Percentiles rank a stretch among this genome's conserved stretches.
Evolutionary conservation across 2,329 filamentous ascomycete species (phyloP).

Genomic region (Leptographium wingfieldii): DNA sequence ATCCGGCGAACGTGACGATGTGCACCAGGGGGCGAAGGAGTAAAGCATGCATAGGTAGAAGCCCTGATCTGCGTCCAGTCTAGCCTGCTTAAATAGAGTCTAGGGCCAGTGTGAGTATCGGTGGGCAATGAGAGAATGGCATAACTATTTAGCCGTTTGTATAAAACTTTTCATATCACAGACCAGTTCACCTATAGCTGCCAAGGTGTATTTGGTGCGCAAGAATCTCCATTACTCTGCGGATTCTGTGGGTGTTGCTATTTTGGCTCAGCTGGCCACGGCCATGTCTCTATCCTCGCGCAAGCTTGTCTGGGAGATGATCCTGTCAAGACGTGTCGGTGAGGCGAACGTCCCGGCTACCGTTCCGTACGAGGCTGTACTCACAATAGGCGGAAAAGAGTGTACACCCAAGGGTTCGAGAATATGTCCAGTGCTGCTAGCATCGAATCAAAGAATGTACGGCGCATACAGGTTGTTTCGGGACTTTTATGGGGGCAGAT

Average conservation of each 20-base stretch:
- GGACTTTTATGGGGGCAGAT: constrained; percentile 11
- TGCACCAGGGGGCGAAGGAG: no score
- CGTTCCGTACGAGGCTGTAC: constrained; percentile 20
- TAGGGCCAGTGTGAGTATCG: no score
- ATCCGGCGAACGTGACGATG: no score
- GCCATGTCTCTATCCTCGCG: constrained; percentile 15
- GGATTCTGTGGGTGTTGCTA: constrained; percentile 16
- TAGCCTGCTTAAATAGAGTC: no score
- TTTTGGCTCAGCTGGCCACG: constrained; percentile 16
- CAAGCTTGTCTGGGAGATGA: constrained; percentile 21
- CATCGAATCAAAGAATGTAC: constrained; percentile 17
- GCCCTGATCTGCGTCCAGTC: no score
- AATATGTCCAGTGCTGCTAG: constrained; percentile 18
- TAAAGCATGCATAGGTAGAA: no score
- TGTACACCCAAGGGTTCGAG: constrained; percentile 17
- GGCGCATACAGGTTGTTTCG: constrained; percentile 10
- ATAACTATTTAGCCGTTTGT: no score
- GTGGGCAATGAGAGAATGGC: no score
- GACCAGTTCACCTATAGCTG: constrained; percentile 12
- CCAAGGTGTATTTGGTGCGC: constrained; percentile 23
- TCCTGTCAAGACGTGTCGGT: constrained; percentile 17
- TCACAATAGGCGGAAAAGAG: constrained; percentile 23
- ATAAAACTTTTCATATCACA: background rate
- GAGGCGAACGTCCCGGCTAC: constrained; percentile 19
- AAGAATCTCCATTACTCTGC: constrained; percentile 22